A percentile compares a stretch with the other conserved stretches of the same genome.
Evolutionary conservation across 208 protist species (phyloP).

Genomic region (Phytomonas sp.): DNA sequence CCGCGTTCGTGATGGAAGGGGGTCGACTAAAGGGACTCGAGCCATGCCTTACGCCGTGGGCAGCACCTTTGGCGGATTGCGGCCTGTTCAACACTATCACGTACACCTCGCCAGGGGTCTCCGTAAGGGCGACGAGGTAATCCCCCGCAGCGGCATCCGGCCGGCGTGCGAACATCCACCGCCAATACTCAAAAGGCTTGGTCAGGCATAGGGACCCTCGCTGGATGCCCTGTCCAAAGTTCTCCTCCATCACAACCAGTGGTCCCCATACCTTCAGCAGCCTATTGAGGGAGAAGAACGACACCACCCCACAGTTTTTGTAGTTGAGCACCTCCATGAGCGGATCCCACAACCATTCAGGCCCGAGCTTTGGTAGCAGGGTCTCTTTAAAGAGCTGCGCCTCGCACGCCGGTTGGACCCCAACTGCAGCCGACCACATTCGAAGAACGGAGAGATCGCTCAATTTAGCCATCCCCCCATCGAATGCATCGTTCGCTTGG

Average conservation of each 20-base stretch:
- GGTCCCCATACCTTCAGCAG: slow-evolving; percentile 79
- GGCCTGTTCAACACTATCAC: slow-evolving; percentile 34
- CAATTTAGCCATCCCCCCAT: background rate
- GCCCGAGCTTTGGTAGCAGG: slow-evolving; percentile 37
- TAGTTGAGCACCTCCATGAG: slow-evolving; percentile 62
- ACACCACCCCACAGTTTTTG: slow-evolving; percentile 66
- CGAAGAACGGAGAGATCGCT: background rate
- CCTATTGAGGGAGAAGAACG: slow-evolving; percentile 61
- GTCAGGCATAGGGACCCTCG: slow-evolving; percentile 43
- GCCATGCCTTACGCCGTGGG: background rate
- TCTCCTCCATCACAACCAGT: slow-evolving; percentile 64
- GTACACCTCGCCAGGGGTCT: slow-evolving; percentile 46
- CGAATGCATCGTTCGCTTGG: background rate
- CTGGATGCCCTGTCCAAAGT: slow-evolving; percentile 51
- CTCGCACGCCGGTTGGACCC: slow-evolving; percentile 28
- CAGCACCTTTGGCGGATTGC: slow-evolving; percentile 2
- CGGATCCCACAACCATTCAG: slow-evolving; percentile 33
- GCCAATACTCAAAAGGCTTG: slow-evolving; percentile 44
- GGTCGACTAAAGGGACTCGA: background rate
- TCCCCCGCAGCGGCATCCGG: slow-evolving; percentile 59
- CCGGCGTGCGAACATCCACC: slow-evolving; percentile 30
- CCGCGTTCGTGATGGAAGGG: background rate
- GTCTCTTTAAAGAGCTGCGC: slow-evolving; percentile 19
- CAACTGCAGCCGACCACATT: slow-evolving; percentile 21
- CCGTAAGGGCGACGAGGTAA: slow-evolving; percentile 54